These are phyloP conservation scores for Casuarina equisetifolia DNA, from an alignment of 306 rosid genomes.

Conservation along the genomic window DNA sequence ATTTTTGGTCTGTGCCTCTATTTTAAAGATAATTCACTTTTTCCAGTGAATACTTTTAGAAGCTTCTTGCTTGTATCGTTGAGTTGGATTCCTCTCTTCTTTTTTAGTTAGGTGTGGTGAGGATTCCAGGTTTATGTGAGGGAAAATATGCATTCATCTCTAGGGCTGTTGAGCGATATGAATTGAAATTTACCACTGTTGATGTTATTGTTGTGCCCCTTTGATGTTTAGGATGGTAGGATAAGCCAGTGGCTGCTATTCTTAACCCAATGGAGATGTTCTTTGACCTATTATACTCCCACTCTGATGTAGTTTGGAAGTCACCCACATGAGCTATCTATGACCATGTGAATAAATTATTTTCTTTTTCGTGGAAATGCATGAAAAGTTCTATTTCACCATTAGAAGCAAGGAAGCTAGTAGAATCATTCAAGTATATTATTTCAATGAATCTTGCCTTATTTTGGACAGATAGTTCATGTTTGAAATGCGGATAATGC, in stretches of 20 bases:
- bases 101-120: neutral
- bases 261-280: neutral
- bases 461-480: neutral
- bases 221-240: neutral
- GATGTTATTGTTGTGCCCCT: neutral
- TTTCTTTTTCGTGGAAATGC: neutral
- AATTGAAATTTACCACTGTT: neutral
- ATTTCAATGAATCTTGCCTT: neutral
- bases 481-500: neutral
- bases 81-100: neutral
- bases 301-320: neutral
- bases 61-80: neutral
- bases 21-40: neutral
- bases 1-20: neutral
- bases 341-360: neutral
- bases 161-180: neutral
- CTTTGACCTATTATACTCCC: neutral
- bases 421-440: neutral
- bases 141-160: neutral
- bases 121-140: neutral
- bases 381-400: neutral
- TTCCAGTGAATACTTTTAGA: neutral
- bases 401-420: neutral
- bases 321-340: neutral
- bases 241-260: no score